Evolutionary conservation across 2,329 filamentous ascomycete species (phyloP), one percentile per base, ranked within the genome.

Genomic region (Fusarium austroafricanum): DNA sequence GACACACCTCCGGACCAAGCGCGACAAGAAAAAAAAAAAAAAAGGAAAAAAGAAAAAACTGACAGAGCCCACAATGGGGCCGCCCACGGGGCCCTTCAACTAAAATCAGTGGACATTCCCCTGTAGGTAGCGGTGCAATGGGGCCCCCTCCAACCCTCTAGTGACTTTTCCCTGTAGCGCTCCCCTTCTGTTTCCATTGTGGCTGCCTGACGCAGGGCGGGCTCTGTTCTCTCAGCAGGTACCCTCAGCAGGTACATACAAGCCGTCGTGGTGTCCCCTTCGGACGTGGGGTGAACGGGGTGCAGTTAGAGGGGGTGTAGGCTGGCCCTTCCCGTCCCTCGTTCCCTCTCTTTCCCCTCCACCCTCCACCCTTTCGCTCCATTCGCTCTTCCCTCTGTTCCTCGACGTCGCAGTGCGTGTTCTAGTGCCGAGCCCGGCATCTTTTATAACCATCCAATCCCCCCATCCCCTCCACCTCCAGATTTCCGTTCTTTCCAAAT

Each of bases 381-480:
- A 61, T 64, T 65, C 64, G 58, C 69, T 67, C 61, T 45, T 69
- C 56, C 61, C 51, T 69, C 65, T 47, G 46, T 52, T 63, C 38
- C 54, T 65, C 62, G 60, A 69, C 38, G 64, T 62, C 56, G 55
- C 66, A 66, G 62, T 70, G 68, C 54, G 49, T 70, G 66, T 52
- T 64, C 65, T 70, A 63, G 69, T 72, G 74, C 73, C 75, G 74
- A 75, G 71, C 75, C 76, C 76, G 76, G 73, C 71, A 73, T 71
- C 65, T 73, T 75, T 74, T 75, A 73, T 75, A 75, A 73, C 68
- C 71, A 65, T 68, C 67, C 55, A 61, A 71, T 71, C 62, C 72
- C 71, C 72, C 72, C 70, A 51, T 74, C 72, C 71, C 72, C 71
- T 74, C 69, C 70, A 57, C 65, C 72, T 71, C 67, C 59, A 66